phyloP scores from a whole-genome alignment of 371 early-diverging fungal species.

The Rhizomucor pusillus region DNA sequence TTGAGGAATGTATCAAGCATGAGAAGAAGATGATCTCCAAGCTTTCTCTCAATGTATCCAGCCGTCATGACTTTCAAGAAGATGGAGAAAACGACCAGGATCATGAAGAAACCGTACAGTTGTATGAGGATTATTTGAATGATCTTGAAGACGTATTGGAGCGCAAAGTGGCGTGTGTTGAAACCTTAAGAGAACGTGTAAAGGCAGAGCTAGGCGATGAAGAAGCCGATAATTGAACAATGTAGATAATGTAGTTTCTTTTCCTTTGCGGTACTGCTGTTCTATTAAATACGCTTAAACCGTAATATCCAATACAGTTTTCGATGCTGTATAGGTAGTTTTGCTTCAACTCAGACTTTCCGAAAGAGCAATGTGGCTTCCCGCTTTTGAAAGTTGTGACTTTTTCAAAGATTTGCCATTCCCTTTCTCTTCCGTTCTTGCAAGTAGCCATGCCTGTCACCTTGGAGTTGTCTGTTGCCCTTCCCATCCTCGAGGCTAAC shows the following conservation, averaged over 20 bases:
- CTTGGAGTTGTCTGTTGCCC: conserved; percentile 56
- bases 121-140: conserved; percentile 46
- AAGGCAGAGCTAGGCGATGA: conserved; percentile 23
- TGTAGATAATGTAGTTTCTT: too few species aligned
- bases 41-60: conserved; percentile 51
- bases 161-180: conserved; percentile 33
- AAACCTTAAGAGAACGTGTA: conserved; percentile 28
- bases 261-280: too few species aligned
- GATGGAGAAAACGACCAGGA: conserved; percentile 19
- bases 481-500: conserved; percentile 70
- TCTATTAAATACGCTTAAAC: too few species aligned
- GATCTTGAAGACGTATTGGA: conserved; percentile 56
- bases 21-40: conserved; percentile 81
- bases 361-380: too few species aligned
- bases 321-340: too few species aligned
- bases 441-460: conserved; percentile 53
- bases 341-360: too few species aligned
- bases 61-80: conserved; percentile 22
- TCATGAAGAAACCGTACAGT: conserved; percentile 20
- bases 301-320: too few species aligned
- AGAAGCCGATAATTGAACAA: conserved; percentile 1
- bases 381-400: too few species aligned
- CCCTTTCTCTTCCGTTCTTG: conserved; percentile 14
- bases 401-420: too few species aligned
- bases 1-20: conserved; percentile 69